Evolutionary conservation across 768 basidiomycete genomes (phyloP).

Genomic region (Phaeolepiota aurea): DNA sequence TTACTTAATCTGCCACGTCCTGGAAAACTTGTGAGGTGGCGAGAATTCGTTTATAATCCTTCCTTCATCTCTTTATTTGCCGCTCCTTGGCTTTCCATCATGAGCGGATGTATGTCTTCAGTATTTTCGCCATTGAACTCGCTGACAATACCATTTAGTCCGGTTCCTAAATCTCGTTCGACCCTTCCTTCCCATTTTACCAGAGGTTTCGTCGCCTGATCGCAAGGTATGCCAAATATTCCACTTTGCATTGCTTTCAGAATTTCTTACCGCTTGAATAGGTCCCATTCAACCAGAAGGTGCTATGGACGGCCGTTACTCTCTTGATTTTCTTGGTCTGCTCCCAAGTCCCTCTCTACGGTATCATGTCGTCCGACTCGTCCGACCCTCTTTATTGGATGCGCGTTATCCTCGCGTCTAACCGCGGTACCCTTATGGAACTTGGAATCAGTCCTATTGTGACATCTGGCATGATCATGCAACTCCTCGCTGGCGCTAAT

Average conservation of each 20-base stretch:
- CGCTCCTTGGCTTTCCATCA: conserved; percentile 30
- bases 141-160: conserved; percentile 39
- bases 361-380: conserved; percentile 99
- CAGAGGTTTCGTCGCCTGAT: conserved; percentile 96
- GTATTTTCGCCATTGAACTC: background rate
- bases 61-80: conserved; percentile 12
- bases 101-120: conserved; percentile 70
- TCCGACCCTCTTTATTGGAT: conserved; percentile 99
- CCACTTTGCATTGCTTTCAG: background rate
- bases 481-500: conserved; percentile 94
- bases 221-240: conserved; percentile 64
- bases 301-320: conserved; percentile 97
- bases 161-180: conserved; percentile 97
- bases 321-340: conserved; percentile 99
- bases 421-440: conserved; percentile 98
- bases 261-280: conserved; percentile 17
- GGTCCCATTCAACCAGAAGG: conserved; percentile 98
- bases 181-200: conserved; percentile 93
- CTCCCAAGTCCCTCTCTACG: conserved; percentile 98
- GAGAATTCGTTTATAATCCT: conserved; percentile 6
- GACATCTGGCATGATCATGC: conserved; percentile 99
- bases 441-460: conserved; percentile 97
- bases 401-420: conserved; percentile 98
- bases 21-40: conserved; percentile 25
- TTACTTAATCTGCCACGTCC: conserved; percentile 37